These are phyloP conservation scores for Proteromonas lacertae DNA, from an alignment of 352 stramenopile genomes.

Conservation along the genomic window DNA sequence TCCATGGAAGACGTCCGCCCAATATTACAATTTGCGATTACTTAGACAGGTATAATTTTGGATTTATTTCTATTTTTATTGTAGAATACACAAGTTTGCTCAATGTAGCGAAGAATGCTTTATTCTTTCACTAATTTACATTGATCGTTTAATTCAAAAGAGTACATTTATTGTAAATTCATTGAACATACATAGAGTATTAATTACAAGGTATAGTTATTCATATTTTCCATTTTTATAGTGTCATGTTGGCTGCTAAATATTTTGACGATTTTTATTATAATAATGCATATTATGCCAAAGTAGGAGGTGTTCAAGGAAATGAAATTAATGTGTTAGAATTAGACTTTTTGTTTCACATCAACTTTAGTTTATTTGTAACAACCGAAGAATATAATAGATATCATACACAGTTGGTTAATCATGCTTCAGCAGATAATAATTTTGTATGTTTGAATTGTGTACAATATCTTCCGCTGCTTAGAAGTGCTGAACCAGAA, in stretches of 20 bases:
- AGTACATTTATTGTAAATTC: constrained; percentile 76
- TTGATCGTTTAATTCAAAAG: constrained; percentile 80
- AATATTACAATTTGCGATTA: too few species aligned
- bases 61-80: background rate
- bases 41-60: too few species aligned
- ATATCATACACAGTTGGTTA: constrained; percentile 54
- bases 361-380: constrained; percentile 89
- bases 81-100: constrained; percentile 77
- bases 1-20: too few species aligned
- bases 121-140: constrained; percentile 89
- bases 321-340: constrained; percentile 77
- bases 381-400: constrained; percentile 35
- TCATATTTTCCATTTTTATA: constrained; percentile 4
- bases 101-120: constrained; percentile 91
- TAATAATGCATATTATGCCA: constrained; percentile 96
- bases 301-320: constrained; percentile 19
- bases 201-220: constrained; percentile 41
- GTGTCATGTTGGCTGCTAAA: constrained; percentile 81
- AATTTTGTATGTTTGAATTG: too few species aligned
- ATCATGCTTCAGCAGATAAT: too few species aligned
- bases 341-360: constrained; percentile 78
- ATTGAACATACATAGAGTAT: constrained; percentile 81
- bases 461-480: too few species aligned
- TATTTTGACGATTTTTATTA: constrained; percentile 99
- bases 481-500: too few species aligned